Conservation (phyloP, 257 asterid species). For the Solanum dulcamara region DNA sequence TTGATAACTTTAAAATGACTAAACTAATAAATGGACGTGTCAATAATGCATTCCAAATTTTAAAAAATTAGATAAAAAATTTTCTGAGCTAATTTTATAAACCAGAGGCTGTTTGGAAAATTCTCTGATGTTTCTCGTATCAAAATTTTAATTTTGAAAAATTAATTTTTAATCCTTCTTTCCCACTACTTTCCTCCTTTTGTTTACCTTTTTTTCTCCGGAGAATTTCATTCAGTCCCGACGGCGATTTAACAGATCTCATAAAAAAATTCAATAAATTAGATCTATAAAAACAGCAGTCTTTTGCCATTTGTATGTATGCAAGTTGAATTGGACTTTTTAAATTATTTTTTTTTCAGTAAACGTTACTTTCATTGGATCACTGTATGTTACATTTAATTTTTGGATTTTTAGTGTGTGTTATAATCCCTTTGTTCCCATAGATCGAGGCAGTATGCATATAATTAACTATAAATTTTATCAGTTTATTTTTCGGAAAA, state of each 20-base stretch:
- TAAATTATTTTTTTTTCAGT: background rate
- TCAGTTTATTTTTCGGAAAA: background rate
- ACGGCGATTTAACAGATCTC: too few species aligned
- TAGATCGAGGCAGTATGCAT: background rate
- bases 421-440: background rate
- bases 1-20: background rate
- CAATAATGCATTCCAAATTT: fast-evolving
- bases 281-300: too few species aligned
- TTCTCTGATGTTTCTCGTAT: background rate
- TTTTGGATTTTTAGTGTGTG: background rate
- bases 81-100: background rate
- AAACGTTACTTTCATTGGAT: background rate
- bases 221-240: too few species aligned
- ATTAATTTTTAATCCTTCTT: background rate
- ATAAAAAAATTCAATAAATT: too few species aligned
- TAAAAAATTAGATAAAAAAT: background rate
- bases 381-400: background rate
- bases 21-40: background rate
- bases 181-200: background rate
- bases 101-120: background rate
- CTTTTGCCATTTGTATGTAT: background rate
- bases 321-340: background rate
- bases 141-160: background rate
- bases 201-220: background rate
- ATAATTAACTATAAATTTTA: background rate